Evolutionary conservation across 1,284 basidiomycete genomes (phyloP), one percentile per base, ranked within the genome.

Genomic region (Naganishia sp.): DNA sequence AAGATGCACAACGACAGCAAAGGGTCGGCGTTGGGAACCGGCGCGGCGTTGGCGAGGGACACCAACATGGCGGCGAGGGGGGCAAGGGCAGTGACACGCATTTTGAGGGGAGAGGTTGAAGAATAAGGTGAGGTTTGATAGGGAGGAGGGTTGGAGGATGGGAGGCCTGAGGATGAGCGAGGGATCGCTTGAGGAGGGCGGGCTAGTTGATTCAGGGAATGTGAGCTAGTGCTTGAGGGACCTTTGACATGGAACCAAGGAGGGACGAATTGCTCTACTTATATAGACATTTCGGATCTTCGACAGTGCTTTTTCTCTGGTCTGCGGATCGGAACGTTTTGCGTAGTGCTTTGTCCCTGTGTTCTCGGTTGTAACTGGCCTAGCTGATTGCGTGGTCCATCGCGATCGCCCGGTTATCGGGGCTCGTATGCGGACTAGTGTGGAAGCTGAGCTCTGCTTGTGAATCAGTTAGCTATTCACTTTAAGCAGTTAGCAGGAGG

Each of bases 81-180:
- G 64, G 66, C 69, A 55, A 71, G 64, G 42, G 70, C 69, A 65
- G 70, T 64, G 63, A 71, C 63, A 48, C 70, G 63, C 60, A 67
- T 65, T 56, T 68, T 65, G 55, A 68, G 63, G 56, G 65, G 65
- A 55, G 67, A 44, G 48, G 44, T 49, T 52, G 43, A 56, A 52
- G 53, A 64, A 55, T 39, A 25, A 43, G 53, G 63, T 55, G 60
- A 52, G 66, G 55, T 44, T 39, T 43, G 43, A 54, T 49, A 44
- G 43, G 44, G 21, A 43, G 63, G 18, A 31, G 52, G 31, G 39
- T 64, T 50, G 54, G 63, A 55, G 44, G 63, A 55, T 60, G 57
- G 57, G 57, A 60, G 57, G 57, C 39, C 2, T 45, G 46, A 60
- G n/a, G 57, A 60, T 31, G 57, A 60, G 57, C 57, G 57, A 60